A percentile compares a stretch with the other conserved stretches of the same genome.
phyloP scores from a whole-genome alignment of 495 filamentous ascomycete species.

The Cudoniella acicularis region DNA sequence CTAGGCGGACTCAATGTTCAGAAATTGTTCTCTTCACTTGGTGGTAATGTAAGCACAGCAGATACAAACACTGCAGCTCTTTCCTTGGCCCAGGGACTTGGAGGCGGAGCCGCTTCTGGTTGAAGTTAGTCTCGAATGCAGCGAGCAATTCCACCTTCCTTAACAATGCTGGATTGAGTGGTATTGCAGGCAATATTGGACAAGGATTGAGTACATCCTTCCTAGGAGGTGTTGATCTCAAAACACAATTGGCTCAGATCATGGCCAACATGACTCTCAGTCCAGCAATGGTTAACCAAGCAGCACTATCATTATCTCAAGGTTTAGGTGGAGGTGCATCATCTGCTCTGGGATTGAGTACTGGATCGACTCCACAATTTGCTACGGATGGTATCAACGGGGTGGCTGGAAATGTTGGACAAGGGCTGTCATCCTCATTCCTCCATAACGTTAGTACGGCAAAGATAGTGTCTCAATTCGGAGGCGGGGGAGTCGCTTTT shows the following conservation, averaged over 20 bases:
- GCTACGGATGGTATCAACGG: background rate
- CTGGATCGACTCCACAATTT: background rate
- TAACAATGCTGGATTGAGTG: background rate
- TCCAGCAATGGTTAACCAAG: background rate
- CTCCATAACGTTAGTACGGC: background rate
- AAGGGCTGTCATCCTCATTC: background rate
- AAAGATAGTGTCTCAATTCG: background rate
- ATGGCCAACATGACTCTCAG: background rate
- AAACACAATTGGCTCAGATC: background rate
- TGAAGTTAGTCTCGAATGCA: background rate
- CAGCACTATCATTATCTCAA: background rate
- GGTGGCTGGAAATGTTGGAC: background rate
- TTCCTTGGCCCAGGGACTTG: background rate
- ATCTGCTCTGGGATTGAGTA: background rate
- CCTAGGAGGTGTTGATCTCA: background rate
- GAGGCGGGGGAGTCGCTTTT: background rate
- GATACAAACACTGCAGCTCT: background rate
- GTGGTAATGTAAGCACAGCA: background rate
- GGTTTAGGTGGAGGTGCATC: background rate
- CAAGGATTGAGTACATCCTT: background rate
- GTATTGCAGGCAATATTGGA: background rate
- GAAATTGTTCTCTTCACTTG: background rate
- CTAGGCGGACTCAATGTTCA: slow-evolving; percentile 7
- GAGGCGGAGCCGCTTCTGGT: background rate
- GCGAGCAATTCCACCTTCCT: background rate